Evolutionary conservation across 805 yeast genomes (phyloP), one percentile per base, ranked within the genome.

Genomic region (Myxozyma lipomycoides): DNA sequence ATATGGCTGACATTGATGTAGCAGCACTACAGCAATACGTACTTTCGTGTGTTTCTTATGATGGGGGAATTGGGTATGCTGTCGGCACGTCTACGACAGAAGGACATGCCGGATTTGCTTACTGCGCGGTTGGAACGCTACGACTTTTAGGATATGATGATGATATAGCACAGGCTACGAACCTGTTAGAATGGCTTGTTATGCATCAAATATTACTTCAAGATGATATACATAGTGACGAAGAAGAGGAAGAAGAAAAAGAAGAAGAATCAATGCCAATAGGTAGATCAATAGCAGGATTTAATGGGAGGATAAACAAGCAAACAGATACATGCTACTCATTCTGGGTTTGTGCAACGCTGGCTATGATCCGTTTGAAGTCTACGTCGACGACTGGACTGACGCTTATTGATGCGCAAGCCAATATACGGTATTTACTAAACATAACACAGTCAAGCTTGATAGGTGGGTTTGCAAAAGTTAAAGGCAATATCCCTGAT

Each of bases 251-350:
- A 10, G 24, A 23, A 5, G 38, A 18, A 5, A 38, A 30, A 15
- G 32, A 37, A 26, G 50, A 28, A 10, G 32, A 26, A 2, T 23
- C 35, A 15, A 17, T 12, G 6, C 19, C n/a, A n/a, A n/a, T n/a
- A n/a, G n/a, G n/a, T n/a, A n/a, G n/a, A n/a, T n/a, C n/a, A n/a
- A n/a, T 26, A 3, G 60, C 59, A 6, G 61, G 61, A 10, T 56
- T 56, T 36, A 93, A 93, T 64, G 99, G 99, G 0, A 77, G 99
- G 45, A 96, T 98, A 0, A 95, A 93, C 52, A 93, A 93, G 65
- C 70, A 88, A 18, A 95, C 98, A 0, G 99, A 93, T 67, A 96
- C 87, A n/a, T 93, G 99, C 65, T 93, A 93, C 66, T 82, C 93
- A 61, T 93, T 97, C 96, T 93, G 99, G 99, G 95, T 89, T 7